Base-by-base conservation (phyloP, 257 asterid genomes). In the Rhazya stricta region DNA sequence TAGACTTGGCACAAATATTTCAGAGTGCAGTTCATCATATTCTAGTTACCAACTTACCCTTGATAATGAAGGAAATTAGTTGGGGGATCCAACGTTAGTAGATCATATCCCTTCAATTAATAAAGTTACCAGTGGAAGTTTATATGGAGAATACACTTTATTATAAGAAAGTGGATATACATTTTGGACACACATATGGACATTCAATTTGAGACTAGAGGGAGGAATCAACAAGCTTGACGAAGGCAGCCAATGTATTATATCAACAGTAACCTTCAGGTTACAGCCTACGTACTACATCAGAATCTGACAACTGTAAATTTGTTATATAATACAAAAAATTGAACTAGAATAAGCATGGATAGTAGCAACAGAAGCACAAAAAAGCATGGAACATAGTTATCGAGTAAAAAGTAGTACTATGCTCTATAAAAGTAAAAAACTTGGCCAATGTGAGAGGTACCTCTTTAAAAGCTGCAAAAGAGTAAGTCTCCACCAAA, bases 401-500 rank as follows among this genome's bases (percentile, higher is more conserved):
- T 9, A 46, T 34, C 3, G 25, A 56, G 37, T 19, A 32, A 58
- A 13, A 25, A 66, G 15, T 29, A 32, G 19, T 65, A 65, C 36
- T 37, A 21, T 42, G n/a, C 54, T 23, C 21, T 21, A 42, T n/a
- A 30, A 56, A 32, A 32, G 21, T 27, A 67, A 36, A 54, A 68
- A 18, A 18, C 36, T 74, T 3, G 0, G 3, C 2, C 18, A 60
- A 5, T 60, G 21, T 70, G 51, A 43, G 3, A 68, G 7, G 54
- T 78, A 92, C 98, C 96, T 84, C 92, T 67, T 78, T 77, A 85
- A 95, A 84, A 81, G 89, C 96, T 54, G 73, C 72, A 27, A 85
- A 89, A 4, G 88, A 80, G 86, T 86, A 89, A 0, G 89, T 25
- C 75, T 85, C 85, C 67, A 84, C 97, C 86, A 48, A 79, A 82